phyloP scores from a whole-genome alignment of 768 basidiomycete genomes.

The Tulasnella sp. region DNA sequence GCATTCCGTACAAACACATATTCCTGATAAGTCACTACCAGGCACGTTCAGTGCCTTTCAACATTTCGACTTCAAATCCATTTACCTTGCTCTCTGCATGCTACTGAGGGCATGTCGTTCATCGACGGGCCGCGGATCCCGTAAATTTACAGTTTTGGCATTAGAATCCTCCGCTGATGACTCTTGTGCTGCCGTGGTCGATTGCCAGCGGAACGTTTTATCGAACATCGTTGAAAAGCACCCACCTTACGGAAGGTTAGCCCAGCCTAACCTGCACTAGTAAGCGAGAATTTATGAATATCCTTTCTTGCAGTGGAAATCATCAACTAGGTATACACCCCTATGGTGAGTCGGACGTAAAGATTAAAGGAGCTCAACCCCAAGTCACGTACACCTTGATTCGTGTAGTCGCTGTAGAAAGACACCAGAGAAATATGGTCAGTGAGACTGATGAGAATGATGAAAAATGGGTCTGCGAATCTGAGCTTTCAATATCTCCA shows the following conservation, averaged over 20 bases:
- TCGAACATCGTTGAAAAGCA: slow-evolving; percentile 86
- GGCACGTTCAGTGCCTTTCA: too few relatives aligned
- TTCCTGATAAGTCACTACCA: too few relatives aligned
- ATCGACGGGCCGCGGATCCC: not conserved
- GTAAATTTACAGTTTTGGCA: slow-evolving; percentile 25
- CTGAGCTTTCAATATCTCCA: slow-evolving; percentile 24
- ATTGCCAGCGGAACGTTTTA: slow-evolving; percentile 49
- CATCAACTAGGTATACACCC: not conserved
- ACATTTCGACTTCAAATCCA: too few relatives aligned
- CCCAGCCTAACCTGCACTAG: not conserved
- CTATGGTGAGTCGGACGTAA: not conserved
- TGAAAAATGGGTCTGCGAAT: too few relatives aligned
- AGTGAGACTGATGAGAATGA: slow-evolving; percentile 10
- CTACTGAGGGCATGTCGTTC: too few relatives aligned
- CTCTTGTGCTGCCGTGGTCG: slow-evolving; percentile 78
- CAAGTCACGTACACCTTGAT: not conserved
- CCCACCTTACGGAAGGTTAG: slow-evolving; percentile 20
- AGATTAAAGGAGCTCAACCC: too few relatives aligned
- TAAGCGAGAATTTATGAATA: not conserved
- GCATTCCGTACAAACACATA: too few relatives aligned
- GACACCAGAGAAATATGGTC: slow-evolving; percentile 74
- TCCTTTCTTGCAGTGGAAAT: not conserved
- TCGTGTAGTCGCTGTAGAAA: slow-evolving; percentile 48
- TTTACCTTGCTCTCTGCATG: too few relatives aligned
- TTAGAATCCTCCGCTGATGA: slow-evolving; percentile 90